Conservation (phyloP, 2,329 filamentous ascomycete genomes). For the Phyllosticta ampelicida region DNA sequence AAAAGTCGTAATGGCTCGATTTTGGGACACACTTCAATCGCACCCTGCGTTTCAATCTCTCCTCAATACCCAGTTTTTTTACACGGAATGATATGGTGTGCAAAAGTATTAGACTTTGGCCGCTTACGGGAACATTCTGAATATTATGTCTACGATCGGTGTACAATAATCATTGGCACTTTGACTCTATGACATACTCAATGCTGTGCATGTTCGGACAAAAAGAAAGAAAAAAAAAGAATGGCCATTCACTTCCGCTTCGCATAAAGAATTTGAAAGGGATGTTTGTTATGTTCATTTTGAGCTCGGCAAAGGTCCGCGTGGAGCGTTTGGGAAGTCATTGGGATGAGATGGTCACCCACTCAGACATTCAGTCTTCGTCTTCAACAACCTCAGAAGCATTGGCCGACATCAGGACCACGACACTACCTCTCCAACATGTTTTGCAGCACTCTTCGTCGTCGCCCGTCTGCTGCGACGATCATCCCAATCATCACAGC, state of each 20-base stretch:
- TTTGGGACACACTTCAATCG: neutral
- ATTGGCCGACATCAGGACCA: neutral
- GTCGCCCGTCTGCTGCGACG: constrained; percentile 28
- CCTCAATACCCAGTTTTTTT: constrained; percentile 4
- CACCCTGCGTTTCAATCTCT: neutral
- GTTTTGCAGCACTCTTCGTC: constrained; percentile 33
- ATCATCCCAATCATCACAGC: constrained; percentile 25
- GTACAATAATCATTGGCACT: neutral
- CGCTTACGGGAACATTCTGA: neutral
- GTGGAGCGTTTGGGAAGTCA: too few species aligned
- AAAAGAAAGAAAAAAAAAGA: neutral
- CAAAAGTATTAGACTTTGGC: neutral
- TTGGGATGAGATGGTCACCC: too few species aligned
- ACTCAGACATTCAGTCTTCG: neutral
- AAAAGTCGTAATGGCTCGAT: neutral
- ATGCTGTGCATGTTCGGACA: neutral
- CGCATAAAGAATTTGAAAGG: neutral
- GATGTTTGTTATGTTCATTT: too few species aligned
- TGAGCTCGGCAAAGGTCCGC: too few species aligned
- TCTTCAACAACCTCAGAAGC: neutral
- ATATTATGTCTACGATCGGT: neutral
- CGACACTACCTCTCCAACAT: constrained; percentile 13
- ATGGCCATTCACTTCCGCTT: neutral
- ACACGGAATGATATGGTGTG: neutral
- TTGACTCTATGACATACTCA: neutral